These are phyloP conservation scores for Gnomoniopsis sp. DNA, from an alignment of 2,329 filamentous ascomycete genomes.

Conservation along the genomic window DNA sequence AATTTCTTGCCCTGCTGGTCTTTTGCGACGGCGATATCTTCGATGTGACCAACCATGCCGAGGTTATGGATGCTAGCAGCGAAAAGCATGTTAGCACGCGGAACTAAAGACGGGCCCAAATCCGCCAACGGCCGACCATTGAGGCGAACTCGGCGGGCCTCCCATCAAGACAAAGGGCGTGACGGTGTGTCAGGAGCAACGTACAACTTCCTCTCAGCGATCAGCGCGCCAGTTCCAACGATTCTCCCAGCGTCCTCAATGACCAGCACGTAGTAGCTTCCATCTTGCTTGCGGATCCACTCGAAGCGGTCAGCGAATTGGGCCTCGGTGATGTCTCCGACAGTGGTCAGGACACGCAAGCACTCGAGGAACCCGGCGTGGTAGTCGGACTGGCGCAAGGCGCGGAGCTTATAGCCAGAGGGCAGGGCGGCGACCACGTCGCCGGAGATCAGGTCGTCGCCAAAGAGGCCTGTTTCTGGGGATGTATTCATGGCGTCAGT, in stretches of 20 bases:
- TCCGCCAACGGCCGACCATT: not conserved
- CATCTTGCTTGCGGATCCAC: constrained; percentile 71
- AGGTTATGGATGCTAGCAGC: constrained; percentile 65
- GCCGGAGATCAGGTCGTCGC: constrained; percentile 71
- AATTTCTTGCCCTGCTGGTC: constrained; percentile 98
- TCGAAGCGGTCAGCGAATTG: constrained; percentile 78
- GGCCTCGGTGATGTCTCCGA: constrained; percentile 77
- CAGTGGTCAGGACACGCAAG: constrained; percentile 84
- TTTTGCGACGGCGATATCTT: constrained; percentile 93
- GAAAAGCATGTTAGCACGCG: not conserved
- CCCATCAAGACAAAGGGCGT: not conserved
- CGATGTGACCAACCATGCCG: constrained; percentile 88
- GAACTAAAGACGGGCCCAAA: not conserved
- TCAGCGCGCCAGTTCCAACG: constrained; percentile 85
- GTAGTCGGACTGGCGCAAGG: constrained; percentile 76
- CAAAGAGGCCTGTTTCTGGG: constrained; percentile 66
- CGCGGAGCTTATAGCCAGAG: constrained; percentile 76
- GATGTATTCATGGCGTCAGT: constrained; percentile 24
- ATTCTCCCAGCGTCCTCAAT: constrained; percentile 73
- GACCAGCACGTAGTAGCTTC: constrained; percentile 81
- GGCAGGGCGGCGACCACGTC: constrained; percentile 71
- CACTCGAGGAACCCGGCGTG: constrained; percentile 83
- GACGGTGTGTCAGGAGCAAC: constrained; percentile 28
- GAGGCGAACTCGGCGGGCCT: not conserved
- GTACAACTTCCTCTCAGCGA: constrained; percentile 93